phyloP scores from a whole-genome alignment of 768 basidiomycete species.

The Boletus reticulatus region DNA sequence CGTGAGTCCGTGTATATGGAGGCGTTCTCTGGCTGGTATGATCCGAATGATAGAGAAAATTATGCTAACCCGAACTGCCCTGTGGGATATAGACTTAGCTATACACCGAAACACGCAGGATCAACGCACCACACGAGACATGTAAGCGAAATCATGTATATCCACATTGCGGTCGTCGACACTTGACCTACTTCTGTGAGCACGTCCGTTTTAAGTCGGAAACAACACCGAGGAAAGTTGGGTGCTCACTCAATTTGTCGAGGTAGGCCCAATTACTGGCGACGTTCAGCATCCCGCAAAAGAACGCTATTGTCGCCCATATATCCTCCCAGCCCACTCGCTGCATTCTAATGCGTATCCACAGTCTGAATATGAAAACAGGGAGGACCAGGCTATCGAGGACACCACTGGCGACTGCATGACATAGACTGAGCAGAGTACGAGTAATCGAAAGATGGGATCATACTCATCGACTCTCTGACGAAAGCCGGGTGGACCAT shows the following conservation, averaged over 20 bases:
- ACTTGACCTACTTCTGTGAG: neutral
- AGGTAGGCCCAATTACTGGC: constrained; percentile 10
- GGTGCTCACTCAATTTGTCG: neutral
- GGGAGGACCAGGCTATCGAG: constrained; percentile 6
- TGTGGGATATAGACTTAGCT: neutral
- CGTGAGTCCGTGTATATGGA: constrained; percentile 4
- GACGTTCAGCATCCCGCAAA: constrained; percentile 7
- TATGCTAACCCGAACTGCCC: constrained; percentile 23
- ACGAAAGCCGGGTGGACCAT: neutral
- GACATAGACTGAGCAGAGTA: neutral
- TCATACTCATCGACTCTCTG: neutral
- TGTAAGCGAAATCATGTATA: constrained; percentile 11
- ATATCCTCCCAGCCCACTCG: constrained; percentile 23
- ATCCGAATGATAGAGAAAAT: constrained; percentile 18
- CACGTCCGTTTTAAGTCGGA: neutral
- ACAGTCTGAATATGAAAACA: constrained; percentile 14
- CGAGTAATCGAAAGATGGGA: neutral
- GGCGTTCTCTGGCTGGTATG: constrained; percentile 9
- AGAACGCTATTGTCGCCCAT: constrained; percentile 16
- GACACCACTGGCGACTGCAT: constrained; percentile 6
- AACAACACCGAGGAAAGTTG: neutral
- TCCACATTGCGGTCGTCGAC: constrained; percentile 9
- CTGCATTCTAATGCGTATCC: constrained; percentile 20
- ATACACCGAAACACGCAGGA: neutral
- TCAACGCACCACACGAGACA: constrained; percentile 15